Base-by-base conservation (phyloP, 805 yeast species). In the Kluyveromyces aestuarii region DNA sequence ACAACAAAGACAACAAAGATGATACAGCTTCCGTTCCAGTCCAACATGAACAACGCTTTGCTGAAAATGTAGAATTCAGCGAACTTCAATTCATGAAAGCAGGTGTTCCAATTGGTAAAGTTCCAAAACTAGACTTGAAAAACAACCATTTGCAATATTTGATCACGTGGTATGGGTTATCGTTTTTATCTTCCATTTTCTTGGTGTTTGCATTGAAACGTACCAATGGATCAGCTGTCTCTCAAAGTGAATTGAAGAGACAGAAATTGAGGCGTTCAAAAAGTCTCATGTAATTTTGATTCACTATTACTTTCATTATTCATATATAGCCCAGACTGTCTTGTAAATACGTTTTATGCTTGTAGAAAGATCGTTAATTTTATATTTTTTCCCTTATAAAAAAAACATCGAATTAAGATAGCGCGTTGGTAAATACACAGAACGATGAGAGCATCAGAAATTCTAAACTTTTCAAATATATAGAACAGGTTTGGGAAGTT, bases 81-180 rank as follows among this genome's bases (percentile, higher is more conserved):
- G 76, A 73, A 45, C 72, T 70, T 49, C 87, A 87, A 64, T 81
- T 85, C 59, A 69, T 80, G 48, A 77, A 74, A 50, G 83, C 87
- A 6, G 99, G 99, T 47, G 91, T 91, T 7, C 99, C 99, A 10
- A 64, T 93, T 10, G 99, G 96, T 1, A 81, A 84, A 48, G 68
- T 73, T 8, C 90, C 96, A n/a, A 80, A 79, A 56, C 79, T 91
- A 35, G 90, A 82, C 55, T 76, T 87, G 61, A 81, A 84, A 52
- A 93, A 93, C 64, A 88, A 89, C 61, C 99, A 93, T 62, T 68
- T 90, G 64, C 96, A 91, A 64, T 93, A 93, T 64, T 70, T 93
- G 60, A 80, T 88, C 18, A 93, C 99, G 0, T 93, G 99, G 99
- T 91, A 87, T 64, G 96, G 96, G 0, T 75, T 91, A 40, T 80